Evolutionary conservation across 1,284 basidiomycete species (phyloP).

Genomic region (Cutaneotrichosporon sp.): DNA sequence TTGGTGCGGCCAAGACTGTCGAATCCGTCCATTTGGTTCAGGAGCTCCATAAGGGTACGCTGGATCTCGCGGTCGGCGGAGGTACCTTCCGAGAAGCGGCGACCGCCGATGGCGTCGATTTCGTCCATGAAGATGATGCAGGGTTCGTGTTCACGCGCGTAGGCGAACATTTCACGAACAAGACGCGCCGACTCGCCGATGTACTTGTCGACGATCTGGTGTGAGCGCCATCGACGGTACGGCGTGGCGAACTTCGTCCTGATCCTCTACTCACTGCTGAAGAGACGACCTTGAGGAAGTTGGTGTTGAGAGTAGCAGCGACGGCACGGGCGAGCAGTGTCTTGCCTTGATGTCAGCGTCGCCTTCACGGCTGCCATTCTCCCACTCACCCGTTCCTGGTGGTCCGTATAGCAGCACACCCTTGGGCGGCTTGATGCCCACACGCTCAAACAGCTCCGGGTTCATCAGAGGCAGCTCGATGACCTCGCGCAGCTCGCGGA

Average conservation of each 20-base stretch:
- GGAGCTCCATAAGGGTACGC: conserved; percentile 96
- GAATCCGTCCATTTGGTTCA: conserved; percentile 99
- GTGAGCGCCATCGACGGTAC: background rate
- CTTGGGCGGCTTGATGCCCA: conserved; percentile 94
- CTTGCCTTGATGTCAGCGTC: too few species aligned
- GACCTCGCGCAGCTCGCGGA: conserved; percentile 92
- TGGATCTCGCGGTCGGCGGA: conserved; percentile 98
- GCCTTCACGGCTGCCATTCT: too few species aligned
- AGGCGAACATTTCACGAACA: conserved; percentile 97
- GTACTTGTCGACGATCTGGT: conserved; percentile 92
- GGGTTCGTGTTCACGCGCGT: conserved; percentile 93
- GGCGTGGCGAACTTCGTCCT: background rate
- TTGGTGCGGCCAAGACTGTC: conserved; percentile 94
- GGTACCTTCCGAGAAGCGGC: conserved; percentile 96
- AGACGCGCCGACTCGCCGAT: conserved; percentile 96
- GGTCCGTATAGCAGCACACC: conserved; percentile 97
- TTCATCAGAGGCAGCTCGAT: conserved; percentile 94
- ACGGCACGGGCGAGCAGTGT: conserved; percentile 93
- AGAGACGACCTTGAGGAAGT: conserved; percentile 97
- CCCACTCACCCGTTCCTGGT: too few species aligned
- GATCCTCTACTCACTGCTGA: conserved; percentile 61
- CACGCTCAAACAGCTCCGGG: conserved; percentile 88
- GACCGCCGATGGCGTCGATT: conserved; percentile 93
- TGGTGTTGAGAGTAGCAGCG: conserved; percentile 90
- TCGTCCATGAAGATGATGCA: conserved; percentile 71